phyloP scores from a whole-genome alignment of 2,329 filamentous ascomycete species.

The Trichoderma pleuroti region DNA sequence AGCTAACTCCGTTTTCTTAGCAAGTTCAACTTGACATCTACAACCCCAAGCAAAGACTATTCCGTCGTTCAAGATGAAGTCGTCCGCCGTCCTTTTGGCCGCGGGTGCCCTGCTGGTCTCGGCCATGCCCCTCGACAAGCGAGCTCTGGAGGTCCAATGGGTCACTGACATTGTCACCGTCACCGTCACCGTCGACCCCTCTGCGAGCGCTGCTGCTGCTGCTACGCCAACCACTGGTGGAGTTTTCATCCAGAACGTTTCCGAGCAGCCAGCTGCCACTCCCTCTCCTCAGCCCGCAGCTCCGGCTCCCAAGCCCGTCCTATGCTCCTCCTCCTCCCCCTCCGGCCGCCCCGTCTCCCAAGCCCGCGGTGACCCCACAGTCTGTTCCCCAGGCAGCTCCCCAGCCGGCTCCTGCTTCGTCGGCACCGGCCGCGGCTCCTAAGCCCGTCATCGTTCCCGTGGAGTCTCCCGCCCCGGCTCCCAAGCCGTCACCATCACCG shows the following conservation, averaged over 20 bases:
- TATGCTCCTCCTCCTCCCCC: background rate
- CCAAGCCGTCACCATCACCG: background rate
- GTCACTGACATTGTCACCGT: slow-evolving; percentile 43
- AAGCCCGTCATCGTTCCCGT: background rate
- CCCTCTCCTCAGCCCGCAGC: slow-evolving; percentile 5
- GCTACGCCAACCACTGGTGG: slow-evolving; percentile 23
- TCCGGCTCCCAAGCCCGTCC: slow-evolving; percentile 3
- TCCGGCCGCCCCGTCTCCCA: background rate
- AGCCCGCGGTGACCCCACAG: background rate
- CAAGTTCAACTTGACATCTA: background rate
- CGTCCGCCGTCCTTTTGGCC: slow-evolving; percentile 45
- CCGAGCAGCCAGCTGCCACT: slow-evolving; percentile 14
- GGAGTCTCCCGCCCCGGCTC: background rate
- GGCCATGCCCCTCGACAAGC: slow-evolving; percentile 43
- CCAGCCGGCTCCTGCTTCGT: background rate
- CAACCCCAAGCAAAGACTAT: background rate
- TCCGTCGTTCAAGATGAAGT: slow-evolving; percentile 45
- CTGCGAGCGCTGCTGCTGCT: slow-evolving; percentile 18
- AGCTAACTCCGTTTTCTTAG: slow-evolving; percentile 8
- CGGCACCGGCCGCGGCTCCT: background rate
- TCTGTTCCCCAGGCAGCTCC: background rate
- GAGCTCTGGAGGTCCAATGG: slow-evolving; percentile 39
- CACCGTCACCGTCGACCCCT: slow-evolving; percentile 40
- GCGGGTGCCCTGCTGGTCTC: slow-evolving; percentile 45
- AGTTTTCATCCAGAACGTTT: slow-evolving; percentile 26